Base-by-base conservation (phyloP, 2,329 filamentous ascomycete species). In the Phyllosticta ampelicida region DNA sequence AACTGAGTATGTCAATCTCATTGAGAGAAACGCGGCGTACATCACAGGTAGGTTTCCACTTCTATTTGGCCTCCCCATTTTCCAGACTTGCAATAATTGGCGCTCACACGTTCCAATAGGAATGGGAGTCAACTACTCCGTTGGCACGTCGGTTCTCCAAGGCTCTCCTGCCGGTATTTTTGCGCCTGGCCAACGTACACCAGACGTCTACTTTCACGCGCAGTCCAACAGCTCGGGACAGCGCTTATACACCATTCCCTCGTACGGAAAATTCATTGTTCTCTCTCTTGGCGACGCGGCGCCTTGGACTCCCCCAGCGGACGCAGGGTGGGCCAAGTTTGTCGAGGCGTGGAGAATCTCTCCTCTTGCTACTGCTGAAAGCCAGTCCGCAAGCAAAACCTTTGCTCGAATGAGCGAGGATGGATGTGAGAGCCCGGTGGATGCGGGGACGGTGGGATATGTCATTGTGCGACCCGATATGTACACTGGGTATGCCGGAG, bases 21-120 rank as follows among this genome's bases (percentile, higher is more conserved):
- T 79, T 49, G 71, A 78, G 61, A 72, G 70, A 59, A 78, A 78
- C 50, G 75, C 77, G 0, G 76, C 72, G 1, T 78, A 76, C 60
- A 79, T 79, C 51, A 78, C 76, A 5, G 75, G 75, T 71, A 13
- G 51, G 57, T 44, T 9, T 21, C 9, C 9, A n/a, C 3, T 19
- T 26, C 11, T n/a, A 28, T 26, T 51, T 9, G 49, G 49, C 49
- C 19, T 20, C 49, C 19, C 19, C n/a, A 8, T 44, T 8, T 6
- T n/a, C 13, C 36, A 44, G 36, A n/a, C 13, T 44, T 18, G 36
- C 16, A n/a, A n/a, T 3, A 9, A 19, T 16, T 1, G 10, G 23
- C 10, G 10, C 51, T 54, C 6, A 54, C 13, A 13, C 9, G 20
- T 6, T 9, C 5, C 18, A 21, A 3, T 13, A 59, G 57, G 57